These are phyloP conservation scores for Leccinum truebloodii DNA, from an alignment of 768 basidiomycete genomes.

Conservation along the genomic window DNA sequence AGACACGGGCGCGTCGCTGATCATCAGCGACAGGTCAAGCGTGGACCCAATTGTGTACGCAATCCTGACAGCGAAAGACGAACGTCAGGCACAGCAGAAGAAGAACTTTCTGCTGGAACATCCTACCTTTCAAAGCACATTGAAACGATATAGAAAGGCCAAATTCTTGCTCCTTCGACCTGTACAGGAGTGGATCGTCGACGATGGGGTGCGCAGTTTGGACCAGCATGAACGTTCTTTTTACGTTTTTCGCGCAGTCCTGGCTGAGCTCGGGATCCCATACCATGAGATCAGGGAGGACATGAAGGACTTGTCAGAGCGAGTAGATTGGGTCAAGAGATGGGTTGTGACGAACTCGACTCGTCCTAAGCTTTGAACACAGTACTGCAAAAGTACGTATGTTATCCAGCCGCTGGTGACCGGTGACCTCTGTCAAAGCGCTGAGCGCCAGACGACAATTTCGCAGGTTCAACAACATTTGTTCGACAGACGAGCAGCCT, in stretches of 20 bases:
- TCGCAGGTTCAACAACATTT: background rate
- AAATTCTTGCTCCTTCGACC: constrained; percentile 56
- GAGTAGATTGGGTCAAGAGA: constrained; percentile 25
- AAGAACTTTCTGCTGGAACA: constrained; percentile 37
- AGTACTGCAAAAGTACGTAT: background rate
- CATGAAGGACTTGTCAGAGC: constrained; percentile 37
- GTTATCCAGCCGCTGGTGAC: background rate
- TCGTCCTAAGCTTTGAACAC: constrained; percentile 12
- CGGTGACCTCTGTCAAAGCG: background rate
- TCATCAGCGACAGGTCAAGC: constrained; percentile 65
- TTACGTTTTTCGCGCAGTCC: constrained; percentile 38
- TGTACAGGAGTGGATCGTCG: constrained; percentile 58
- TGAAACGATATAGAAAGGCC: constrained; percentile 47
- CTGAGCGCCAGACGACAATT: constrained; percentile 2
- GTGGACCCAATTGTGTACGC: constrained; percentile 68
- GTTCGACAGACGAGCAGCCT: background rate
- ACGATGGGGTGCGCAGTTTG: constrained; percentile 61
- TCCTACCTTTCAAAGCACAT: constrained; percentile 41
- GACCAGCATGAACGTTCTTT: constrained; percentile 47
- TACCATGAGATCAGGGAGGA: constrained; percentile 49
- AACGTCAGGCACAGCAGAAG: constrained; percentile 37
- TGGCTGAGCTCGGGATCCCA: constrained; percentile 44
- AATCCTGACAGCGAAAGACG: constrained; percentile 43
- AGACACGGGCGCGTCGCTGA: constrained; percentile 27
- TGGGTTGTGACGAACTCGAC: constrained; percentile 7